These are phyloP conservation scores for Globisporangium spinosum DNA, from an alignment of 352 stramenopile genomes.

Conservation along the genomic window DNA sequence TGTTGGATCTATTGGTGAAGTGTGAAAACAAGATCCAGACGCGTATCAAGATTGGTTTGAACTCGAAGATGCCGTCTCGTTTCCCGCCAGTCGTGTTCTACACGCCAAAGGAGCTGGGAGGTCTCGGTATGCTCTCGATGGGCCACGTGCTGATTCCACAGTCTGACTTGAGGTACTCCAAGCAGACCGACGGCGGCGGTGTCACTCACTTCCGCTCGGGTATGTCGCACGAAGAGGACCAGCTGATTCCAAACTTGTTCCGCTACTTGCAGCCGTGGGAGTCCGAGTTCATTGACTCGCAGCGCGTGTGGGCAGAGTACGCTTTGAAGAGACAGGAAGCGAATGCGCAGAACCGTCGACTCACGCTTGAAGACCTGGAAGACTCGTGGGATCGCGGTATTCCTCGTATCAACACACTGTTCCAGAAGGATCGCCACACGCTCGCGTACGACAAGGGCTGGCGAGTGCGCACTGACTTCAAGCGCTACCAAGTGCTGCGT, in stretches of 20 bases:
- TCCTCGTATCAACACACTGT: slow-evolving; percentile 95
- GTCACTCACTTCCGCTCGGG: slow-evolving; percentile 99
- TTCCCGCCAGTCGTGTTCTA: slow-evolving; percentile 99
- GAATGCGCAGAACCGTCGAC: slow-evolving; percentile 97
- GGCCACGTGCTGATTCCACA: slow-evolving; percentile 99
- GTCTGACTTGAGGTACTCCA: slow-evolving; percentile 98
- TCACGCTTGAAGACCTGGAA: slow-evolving; percentile 99
- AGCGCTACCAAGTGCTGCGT: slow-evolving; percentile 97
- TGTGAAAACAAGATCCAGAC: slow-evolving; percentile 99
- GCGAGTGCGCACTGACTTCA: slow-evolving; percentile 98
- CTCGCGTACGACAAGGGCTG: slow-evolving; percentile 99
- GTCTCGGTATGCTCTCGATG: slow-evolving; percentile 99
- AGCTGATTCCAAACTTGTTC: slow-evolving; percentile 99
- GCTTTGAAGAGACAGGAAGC: slow-evolving; percentile 99
- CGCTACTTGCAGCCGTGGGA: slow-evolving; percentile 98
- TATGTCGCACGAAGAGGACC: slow-evolving; percentile 97
- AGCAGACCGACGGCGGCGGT: slow-evolving; percentile 96
- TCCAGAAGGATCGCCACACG: slow-evolving; percentile 98
- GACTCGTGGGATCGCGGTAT: slow-evolving; percentile 99
- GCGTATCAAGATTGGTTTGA: slow-evolving; percentile 99
- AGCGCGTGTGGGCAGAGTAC: slow-evolving; percentile 99
- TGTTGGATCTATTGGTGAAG: slow-evolving; percentile 99
- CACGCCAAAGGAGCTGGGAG: slow-evolving; percentile 98
- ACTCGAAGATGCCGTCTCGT: slow-evolving; percentile 99
- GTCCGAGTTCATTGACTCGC: slow-evolving; percentile 99